A percentile compares a stretch with the other conserved stretches of the same genome.
Evolutionary conservation across 768 basidiomycete genomes (phyloP).

Genomic region (Panellus pusillus): DNA sequence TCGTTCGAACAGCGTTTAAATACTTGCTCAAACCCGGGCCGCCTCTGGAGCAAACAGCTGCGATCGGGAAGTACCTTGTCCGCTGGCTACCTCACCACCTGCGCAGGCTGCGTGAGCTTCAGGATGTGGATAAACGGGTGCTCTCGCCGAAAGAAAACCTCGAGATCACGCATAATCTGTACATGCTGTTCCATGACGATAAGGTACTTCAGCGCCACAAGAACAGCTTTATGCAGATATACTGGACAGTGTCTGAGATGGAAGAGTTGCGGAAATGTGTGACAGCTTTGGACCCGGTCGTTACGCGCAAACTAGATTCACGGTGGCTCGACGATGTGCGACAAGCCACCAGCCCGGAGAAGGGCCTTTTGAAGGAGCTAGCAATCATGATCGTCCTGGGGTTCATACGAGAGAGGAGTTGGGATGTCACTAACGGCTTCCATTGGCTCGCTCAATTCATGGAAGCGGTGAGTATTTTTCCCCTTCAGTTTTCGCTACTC

Average conservation of each 20-base stretch:
- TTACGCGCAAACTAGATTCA: not conserved
- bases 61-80: not conserved
- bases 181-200: not conserved
- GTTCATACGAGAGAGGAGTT: constrained; percentile 1
- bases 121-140: not conserved
- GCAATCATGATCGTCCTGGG: not conserved
- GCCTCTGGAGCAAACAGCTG: not conserved
- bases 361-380: not conserved
- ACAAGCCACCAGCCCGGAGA: not conserved
- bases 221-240: not conserved
- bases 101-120: not conserved
- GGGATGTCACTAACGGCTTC: not conserved
- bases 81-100: constrained; percentile 1
- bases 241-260: not conserved
- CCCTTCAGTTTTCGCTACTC: not conserved
- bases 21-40: not conserved
- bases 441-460: not conserved
- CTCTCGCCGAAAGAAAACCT: not conserved
- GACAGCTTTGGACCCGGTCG: not conserved
- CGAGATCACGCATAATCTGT: not conserved
- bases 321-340: not conserved
- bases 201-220: not conserved
- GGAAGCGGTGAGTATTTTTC: not conserved
- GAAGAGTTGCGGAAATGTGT: not conserved
- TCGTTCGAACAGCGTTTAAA: not conserved